Evolutionary conservation across 1,284 basidiomycete genomes (phyloP).

Genomic region (Tranzscheliella williamsii): DNA sequence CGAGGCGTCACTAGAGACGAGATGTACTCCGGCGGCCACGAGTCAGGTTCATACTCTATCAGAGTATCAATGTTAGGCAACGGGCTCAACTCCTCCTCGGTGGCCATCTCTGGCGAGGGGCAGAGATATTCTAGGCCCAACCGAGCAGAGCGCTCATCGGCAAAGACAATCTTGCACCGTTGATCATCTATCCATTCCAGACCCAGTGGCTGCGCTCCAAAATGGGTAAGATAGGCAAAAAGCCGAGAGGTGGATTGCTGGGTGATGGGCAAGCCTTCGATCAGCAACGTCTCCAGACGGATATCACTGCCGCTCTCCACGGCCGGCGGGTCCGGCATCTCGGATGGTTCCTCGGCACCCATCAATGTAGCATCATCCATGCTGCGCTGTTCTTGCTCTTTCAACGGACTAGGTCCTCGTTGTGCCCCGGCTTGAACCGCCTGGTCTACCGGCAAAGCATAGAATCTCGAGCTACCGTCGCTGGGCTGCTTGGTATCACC

Average conservation of each 20-base stretch:
- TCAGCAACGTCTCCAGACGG: conserved; percentile 46
- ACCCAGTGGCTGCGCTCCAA: conserved; percentile 52
- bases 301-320: conserved; percentile 44
- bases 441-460: conserved; percentile 41
- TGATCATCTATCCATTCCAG: conserved; percentile 59
- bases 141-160: conserved; percentile 36
- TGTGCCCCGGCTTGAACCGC: conserved; percentile 41
- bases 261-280: conserved; percentile 55
- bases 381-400: conserved; percentile 1
- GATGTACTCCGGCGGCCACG: conserved; percentile 26
- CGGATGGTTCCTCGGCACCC: conserved; percentile 9
- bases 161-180: conserved; percentile 55
- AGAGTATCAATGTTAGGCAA: conserved; percentile 28
- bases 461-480: conserved; percentile 20
- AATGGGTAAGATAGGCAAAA: conserved; percentile 55
- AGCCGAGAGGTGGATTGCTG: conserved; percentile 59
- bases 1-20: conserved; percentile 37
- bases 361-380: conserved; percentile 16
- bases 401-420: conserved; percentile 19
- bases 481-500: conserved; percentile 5
- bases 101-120: conserved; percentile 5
- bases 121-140: conserved; percentile 49
- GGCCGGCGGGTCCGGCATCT: conserved; percentile 19
- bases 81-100: conserved; percentile 7
- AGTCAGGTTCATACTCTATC: conserved; percentile 23